Evolutionary conservation across 2,329 filamentous ascomycete genomes (phyloP), one percentile per base, ranked within the genome.

Genomic region (Pseudogymnoascus sp.): DNA sequence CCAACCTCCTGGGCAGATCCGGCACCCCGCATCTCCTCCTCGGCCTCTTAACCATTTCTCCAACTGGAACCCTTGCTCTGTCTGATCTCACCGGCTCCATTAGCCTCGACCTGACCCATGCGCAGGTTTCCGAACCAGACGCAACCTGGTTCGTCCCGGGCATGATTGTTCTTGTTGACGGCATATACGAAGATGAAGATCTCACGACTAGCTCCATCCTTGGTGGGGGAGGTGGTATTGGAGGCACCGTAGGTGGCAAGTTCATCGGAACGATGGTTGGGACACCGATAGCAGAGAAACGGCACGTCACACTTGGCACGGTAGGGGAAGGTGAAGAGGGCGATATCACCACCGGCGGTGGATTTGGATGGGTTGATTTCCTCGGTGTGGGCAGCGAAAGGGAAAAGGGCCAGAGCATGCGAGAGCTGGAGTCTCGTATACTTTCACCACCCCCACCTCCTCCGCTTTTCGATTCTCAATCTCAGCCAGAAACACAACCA

Each of bases 321-420:
- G 84, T 81, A 62, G 83, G 81, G 14, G 69, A 73, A 46, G 81
- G 82, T 10, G 76, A 79, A 19, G 38, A n/a, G 7, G 82, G 84
- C 64, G 73, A 75, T 26, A 80, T 84, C 65, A 86, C 84, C 40
- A 85, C 89, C 43, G 89, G 88, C 28, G 90, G 90, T 64, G 91
- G 90, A 0, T 97, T 98, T 72, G 95, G 95, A 46, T 99, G 95
- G 93, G 92, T 96, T 61, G 95, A 98, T 74, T 99, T 98, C 72
- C 80, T 98, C 1, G 95, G 93, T 5, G 84, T 95, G 1, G 93
- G 93, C 37, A 96, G 91, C 70, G 91, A 96, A 74, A 88, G 92
- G 53, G 92, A 91, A 6, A 85, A 89, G 0, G 93, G 93, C 0
- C 75, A 84, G 1, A 88, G 89, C 63, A 97, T 98, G 93, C 86